These are phyloP conservation scores for Mediolabrus comicus DNA, from an alignment of 108 stramenopile genomes.

Conservation along the genomic window DNA sequence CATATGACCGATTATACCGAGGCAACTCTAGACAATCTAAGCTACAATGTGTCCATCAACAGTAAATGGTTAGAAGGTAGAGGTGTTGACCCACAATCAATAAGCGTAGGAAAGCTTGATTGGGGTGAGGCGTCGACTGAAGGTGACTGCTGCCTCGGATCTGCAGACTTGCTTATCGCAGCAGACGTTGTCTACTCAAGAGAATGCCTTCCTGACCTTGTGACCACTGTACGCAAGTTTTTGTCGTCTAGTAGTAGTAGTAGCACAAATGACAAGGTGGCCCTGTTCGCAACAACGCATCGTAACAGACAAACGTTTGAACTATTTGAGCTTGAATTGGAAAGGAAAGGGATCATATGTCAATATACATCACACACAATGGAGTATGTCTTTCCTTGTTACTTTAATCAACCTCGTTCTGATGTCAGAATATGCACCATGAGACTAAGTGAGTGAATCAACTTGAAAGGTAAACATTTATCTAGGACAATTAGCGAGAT, in stretches of 20 bases:
- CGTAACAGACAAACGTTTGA: slow-evolving; percentile 57
- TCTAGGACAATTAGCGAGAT: no score
- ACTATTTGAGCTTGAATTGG: slow-evolving; percentile 47
- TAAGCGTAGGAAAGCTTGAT: slow-evolving; percentile 44
- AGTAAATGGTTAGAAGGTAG: slow-evolving; percentile 38
- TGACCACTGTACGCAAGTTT: slow-evolving; percentile 41
- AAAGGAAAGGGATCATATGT: slow-evolving; percentile 29
- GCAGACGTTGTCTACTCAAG: slow-evolving; percentile 73
- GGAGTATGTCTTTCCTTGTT: slow-evolving; percentile 53
- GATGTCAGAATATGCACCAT: slow-evolving; percentile 57
- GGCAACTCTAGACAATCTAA: slow-evolving; percentile 55
- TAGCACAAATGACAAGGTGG: slow-evolving; percentile 17
- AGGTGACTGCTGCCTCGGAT: background rate
- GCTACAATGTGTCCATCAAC: slow-evolving; percentile 58
- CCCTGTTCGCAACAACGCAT: slow-evolving; percentile 59
- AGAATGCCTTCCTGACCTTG: slow-evolving; percentile 38
- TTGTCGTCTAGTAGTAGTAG: slow-evolving; percentile 14
- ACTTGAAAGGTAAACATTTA: no score
- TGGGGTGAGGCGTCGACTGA: slow-evolving; percentile 55
- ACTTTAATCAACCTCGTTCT: slow-evolving; percentile 50
- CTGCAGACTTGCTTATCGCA: slow-evolving; percentile 60
- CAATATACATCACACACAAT: slow-evolving; percentile 25
- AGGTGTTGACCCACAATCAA: slow-evolving; percentile 10
- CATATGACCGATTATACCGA: slow-evolving; percentile 75
- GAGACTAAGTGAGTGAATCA: slow-evolving; percentile 12